A percentile compares a stretch with the other conserved stretches of the same genome.
phyloP scores from a whole-genome alignment of 108 stramenopile genomes.

The Nannochloropsis oceanica region DNA sequence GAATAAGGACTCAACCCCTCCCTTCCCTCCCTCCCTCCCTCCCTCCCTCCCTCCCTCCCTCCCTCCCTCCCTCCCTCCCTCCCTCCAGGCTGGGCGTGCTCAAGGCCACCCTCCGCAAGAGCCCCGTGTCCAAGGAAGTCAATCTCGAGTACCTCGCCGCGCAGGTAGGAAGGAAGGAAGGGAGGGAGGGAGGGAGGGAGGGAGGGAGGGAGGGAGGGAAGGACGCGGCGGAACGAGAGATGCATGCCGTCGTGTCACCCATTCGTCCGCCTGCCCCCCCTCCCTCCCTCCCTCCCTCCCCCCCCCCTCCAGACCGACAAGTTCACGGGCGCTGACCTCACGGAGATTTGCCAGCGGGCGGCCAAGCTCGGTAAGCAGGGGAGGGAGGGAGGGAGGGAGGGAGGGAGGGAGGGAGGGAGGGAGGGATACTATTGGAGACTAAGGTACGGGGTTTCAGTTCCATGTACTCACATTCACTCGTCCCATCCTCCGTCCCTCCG shows the following conservation, averaged over 20 bases:
- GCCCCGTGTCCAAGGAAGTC: slow-evolving; percentile 90
- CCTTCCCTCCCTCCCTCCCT: too few relatives aligned
- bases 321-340: slow-evolving; percentile 99
- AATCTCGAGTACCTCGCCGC: slow-evolving; percentile 88
- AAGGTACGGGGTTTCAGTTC: neutral
- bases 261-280: neutral
- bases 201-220: too few relatives aligned
- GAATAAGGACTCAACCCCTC: too few relatives aligned
- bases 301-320: slow-evolving; percentile 62
- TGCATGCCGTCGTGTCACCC: neutral
- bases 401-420: too few relatives aligned
- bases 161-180: slow-evolving; percentile 76
- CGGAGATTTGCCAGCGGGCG: slow-evolving; percentile 98
- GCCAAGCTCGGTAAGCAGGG: slow-evolving; percentile 74
- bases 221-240: neutral
- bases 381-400: too few relatives aligned
- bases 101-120: slow-evolving; percentile 90
- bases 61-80: neutral
- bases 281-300: neutral
- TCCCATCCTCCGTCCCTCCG: neutral
- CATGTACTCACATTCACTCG: neutral
- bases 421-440: neutral
- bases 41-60: neutral
- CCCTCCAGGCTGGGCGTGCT: slow-evolving; percentile 64
- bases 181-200: neutral